Percentiles rank a stretch among this genome's conserved stretches.
Evolutionary conservation across 768 basidiomycete genomes (phyloP).

Genomic region (Boletus rubropictus): DNA sequence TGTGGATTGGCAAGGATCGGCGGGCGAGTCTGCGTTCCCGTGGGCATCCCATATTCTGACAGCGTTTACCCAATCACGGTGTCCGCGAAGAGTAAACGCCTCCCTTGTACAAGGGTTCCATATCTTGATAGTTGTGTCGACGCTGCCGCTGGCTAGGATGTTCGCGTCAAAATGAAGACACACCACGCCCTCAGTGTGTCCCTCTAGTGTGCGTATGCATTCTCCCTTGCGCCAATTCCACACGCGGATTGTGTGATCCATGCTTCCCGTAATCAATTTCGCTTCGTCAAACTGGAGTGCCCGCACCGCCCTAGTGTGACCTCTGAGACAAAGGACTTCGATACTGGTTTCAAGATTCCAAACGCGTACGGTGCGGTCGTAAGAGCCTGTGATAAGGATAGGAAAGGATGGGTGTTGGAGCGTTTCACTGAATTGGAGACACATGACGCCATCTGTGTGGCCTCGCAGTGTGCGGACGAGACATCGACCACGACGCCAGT

Average conservation of each 20-base stretch:
- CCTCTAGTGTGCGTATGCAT: constrained; percentile 81
- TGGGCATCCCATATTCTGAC: constrained; percentile 84
- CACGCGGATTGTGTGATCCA: constrained; percentile 92
- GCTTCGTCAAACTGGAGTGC: constrained; percentile 93
- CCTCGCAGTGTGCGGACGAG: constrained; percentile 81
- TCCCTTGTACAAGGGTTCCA: constrained; percentile 91
- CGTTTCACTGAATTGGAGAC: constrained; percentile 88
- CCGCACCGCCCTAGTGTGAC: constrained; percentile 88
- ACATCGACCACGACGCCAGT: constrained; percentile 93
- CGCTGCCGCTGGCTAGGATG: constrained; percentile 87
- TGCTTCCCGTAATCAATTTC: constrained; percentile 91
- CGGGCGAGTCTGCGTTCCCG: constrained; percentile 4
- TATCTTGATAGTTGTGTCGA: constrained; percentile 91
- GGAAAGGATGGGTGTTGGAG: constrained; percentile 81
- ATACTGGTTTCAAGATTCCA: constrained; percentile 95
- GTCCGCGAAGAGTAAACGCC: constrained; percentile 89
- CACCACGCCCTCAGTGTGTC: constrained; percentile 88
- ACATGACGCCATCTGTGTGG: constrained; percentile 96
- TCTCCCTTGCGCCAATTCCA: constrained; percentile 94
- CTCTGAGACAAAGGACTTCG: constrained; percentile 75
- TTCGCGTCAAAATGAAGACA: constrained; percentile 89
- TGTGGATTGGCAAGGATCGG: constrained; percentile 27
- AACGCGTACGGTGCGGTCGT: constrained; percentile 88
- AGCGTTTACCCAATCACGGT: constrained; percentile 93
- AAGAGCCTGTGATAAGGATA: constrained; percentile 95